phyloP scores from a whole-genome alignment of 2,329 filamentous ascomycete species.

The Aureobasidium uvarum region DNA sequence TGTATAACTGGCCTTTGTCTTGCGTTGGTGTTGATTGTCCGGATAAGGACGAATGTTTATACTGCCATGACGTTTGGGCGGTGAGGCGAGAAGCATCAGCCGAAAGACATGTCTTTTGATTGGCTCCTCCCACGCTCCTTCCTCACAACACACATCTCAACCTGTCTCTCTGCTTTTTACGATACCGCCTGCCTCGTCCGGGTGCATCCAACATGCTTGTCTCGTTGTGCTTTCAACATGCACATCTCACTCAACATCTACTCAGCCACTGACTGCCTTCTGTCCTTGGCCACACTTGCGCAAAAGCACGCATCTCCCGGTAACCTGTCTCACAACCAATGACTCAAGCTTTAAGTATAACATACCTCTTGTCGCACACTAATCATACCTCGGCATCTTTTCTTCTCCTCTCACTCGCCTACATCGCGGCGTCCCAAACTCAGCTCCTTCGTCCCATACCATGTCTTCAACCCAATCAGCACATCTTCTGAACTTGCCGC shows the following conservation, averaged over 20 bases:
- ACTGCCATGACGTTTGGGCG: constrained; percentile 18
- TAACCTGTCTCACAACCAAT: neutral
- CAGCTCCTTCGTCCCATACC: too few relatives aligned
- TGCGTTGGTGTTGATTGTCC: constrained; percentile 8
- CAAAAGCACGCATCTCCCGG: neutral
- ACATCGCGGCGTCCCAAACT: too few relatives aligned
- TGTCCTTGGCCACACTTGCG: neutral
- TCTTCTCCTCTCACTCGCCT: too few relatives aligned
- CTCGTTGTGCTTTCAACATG: neutral
- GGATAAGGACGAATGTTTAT: constrained; percentile 18
- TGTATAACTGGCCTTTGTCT: neutral
- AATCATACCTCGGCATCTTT: too few relatives aligned
- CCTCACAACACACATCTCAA: neutral
- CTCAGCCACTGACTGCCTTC: neutral
- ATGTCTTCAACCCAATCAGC: neutral
- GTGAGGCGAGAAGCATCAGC: constrained; percentile 5
- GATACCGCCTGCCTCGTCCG: neutral
- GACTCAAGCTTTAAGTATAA: neutral
- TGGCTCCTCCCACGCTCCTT: neutral
- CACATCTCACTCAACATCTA: neutral
- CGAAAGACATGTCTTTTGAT: constrained; percentile 1
- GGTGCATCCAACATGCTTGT: neutral
- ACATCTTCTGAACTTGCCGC: neutral
- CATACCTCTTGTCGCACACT: neutral
- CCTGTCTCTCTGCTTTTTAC: neutral